Conservation (phyloP, 2,329 filamentous ascomycete species). For the Aspergillus sp. region DNA sequence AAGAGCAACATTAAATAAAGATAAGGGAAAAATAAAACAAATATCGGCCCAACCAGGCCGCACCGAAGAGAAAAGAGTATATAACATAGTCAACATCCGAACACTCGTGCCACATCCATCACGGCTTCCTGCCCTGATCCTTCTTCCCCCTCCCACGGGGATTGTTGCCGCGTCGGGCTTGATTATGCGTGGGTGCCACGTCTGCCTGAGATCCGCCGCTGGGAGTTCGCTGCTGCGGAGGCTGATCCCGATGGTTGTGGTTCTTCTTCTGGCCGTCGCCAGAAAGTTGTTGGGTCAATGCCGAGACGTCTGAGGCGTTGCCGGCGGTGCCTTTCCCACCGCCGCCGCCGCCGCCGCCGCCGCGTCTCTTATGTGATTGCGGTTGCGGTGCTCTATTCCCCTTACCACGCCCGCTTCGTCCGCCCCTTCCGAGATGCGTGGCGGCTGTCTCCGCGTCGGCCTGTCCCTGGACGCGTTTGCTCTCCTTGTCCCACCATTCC, state of each 20-base stretch:
- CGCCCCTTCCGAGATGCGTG: constrained; percentile 5
- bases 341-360: too few species aligned
- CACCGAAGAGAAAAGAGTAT: too few species aligned
- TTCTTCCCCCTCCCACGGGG: constrained; percentile 12
- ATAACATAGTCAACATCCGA: too few species aligned
- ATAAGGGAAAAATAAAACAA: too few species aligned
- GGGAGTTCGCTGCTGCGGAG: neutral
- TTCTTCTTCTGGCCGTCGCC: constrained; percentile 2
- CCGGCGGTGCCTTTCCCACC: constrained; percentile 3
- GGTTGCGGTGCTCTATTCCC: constrained; percentile 1
- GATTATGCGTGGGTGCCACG: constrained; percentile 3
- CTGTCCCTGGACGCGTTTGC: constrained; percentile 27
- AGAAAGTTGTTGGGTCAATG: constrained; percentile 6
- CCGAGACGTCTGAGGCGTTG: constrained; percentile 3
- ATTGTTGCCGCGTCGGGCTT: constrained; percentile 15
- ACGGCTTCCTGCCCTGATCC: constrained; percentile 5
- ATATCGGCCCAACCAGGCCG: too few species aligned
- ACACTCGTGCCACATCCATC: too few species aligned
- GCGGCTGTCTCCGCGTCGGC: constrained; percentile 14
- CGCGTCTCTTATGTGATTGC: constrained; percentile 3
- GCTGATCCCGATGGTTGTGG: neutral
- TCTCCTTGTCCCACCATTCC: constrained; percentile 44
- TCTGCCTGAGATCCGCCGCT: constrained; percentile 3
- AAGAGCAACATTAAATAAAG: too few species aligned
- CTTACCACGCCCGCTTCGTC: constrained; percentile 2